Conservation (phyloP, 2,329 filamentous ascomycete genomes). For the Pseudocercospora fijiensis region DNA sequence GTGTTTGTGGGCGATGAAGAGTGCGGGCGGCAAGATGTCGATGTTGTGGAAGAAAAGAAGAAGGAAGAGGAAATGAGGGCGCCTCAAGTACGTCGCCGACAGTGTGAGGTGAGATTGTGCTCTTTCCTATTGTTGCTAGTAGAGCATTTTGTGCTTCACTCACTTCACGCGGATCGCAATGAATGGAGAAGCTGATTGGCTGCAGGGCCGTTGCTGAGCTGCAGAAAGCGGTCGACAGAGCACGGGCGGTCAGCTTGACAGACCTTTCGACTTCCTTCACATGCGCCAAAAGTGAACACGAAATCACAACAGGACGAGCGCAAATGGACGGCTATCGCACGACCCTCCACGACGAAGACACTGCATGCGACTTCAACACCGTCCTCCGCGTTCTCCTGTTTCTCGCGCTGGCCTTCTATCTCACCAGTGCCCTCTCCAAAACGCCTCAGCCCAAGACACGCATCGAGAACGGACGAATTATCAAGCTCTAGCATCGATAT, state of each 20-base stretch:
- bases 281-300: not conserved
- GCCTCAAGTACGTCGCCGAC: not conserved
- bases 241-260: not conserved
- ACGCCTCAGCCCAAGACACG: not conserved
- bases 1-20: slow-evolving; percentile 7
- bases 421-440: not conserved
- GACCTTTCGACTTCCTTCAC: not conserved
- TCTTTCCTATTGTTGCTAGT: not conserved
- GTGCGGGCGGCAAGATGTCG: not conserved
- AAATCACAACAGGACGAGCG: not conserved
- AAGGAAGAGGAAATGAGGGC: not conserved
- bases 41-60: slow-evolving; percentile 9
- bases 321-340: not conserved
- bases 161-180: not conserved
- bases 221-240: not conserved
- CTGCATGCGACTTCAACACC: not conserved
- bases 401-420: not conserved
- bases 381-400: not conserved
- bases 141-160: not conserved
- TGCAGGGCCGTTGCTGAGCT: not conserved
- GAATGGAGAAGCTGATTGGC: not conserved
- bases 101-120: not conserved
- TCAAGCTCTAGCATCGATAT: not conserved
- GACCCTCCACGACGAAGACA: not conserved
- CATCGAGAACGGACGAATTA: not conserved